A percentile compares a stretch with the other conserved stretches of the same genome.
Evolutionary conservation across 352 stramenopile species (phyloP).

Genomic region (Phytopythium delawarense): DNA sequence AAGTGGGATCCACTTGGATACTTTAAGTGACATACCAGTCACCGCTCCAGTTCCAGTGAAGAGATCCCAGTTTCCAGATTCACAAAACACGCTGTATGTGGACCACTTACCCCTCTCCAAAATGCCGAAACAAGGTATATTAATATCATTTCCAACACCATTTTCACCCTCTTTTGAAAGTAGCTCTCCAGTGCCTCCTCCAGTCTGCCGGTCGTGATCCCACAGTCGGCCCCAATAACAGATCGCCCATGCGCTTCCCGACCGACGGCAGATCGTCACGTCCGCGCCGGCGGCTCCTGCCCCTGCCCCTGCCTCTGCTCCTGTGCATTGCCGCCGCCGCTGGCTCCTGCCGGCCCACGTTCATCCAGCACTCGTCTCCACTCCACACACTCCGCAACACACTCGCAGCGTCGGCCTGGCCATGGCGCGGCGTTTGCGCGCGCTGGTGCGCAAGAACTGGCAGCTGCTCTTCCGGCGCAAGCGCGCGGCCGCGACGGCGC

Average conservation of each 20-base stretch:
- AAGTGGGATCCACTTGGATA: neutral
- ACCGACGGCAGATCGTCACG: neutral
- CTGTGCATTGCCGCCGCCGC: neutral
- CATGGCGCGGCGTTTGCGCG: neutral
- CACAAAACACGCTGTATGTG: neutral
- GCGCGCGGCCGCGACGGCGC: constrained; percentile 12
- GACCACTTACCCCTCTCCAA: neutral
- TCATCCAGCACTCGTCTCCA: no score
- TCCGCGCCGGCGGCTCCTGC: neutral
- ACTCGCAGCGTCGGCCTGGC: no score
- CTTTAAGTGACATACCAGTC: neutral
- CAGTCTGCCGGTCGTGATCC: neutral
- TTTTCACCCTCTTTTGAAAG: neutral
- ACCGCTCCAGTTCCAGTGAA: neutral
- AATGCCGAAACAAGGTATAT: neutral
- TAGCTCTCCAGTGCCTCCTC: neutral
- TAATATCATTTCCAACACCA: neutral
- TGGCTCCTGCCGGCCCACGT: no score
- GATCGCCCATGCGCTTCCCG: neutral
- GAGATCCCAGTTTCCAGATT: neutral
- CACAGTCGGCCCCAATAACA: neutral
- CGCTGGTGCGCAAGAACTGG: constrained; percentile 11
- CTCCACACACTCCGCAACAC: no score
- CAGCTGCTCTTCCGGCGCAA: constrained; percentile 21
- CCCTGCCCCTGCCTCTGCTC: no score